Evolutionary conservation across 1,284 basidiomycete species (phyloP).

Genomic region (Golubevia sp.): DNA sequence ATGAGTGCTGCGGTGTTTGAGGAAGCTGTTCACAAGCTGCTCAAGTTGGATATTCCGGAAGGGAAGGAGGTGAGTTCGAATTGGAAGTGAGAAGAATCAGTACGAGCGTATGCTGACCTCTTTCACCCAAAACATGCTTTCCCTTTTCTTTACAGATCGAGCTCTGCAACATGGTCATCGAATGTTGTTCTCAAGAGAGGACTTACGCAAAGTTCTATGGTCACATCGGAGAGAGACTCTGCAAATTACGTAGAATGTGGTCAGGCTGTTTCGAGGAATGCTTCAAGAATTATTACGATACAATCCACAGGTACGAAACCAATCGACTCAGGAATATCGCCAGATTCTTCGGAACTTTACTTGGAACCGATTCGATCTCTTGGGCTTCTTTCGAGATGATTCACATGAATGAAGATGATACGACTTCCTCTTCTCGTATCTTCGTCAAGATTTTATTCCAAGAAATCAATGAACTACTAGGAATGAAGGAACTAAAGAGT

Average conservation of each 20-base stretch:
- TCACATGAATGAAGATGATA: slow-evolving; percentile 96
- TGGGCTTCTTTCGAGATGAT: slow-evolving; percentile 85
- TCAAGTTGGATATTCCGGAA: slow-evolving; percentile 88
- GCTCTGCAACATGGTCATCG: slow-evolving; percentile 96
- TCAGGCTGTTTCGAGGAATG: slow-evolving; percentile 84
- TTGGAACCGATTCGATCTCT: slow-evolving; percentile 77
- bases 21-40: slow-evolving; percentile 95
- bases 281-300: slow-evolving; percentile 89
- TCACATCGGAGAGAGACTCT: slow-evolving; percentile 91
- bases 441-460: slow-evolving; percentile 95
- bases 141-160: slow-evolving; percentile 71
- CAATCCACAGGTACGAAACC: slow-evolving; percentile 97
- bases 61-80: slow-evolving; percentile 79
- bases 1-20: slow-evolving; percentile 84
- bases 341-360: slow-evolving; percentile 88
- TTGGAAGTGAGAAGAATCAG: not conserved
- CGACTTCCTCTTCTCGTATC: slow-evolving; percentile 92
- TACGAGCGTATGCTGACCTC: not conserved
- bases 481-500: slow-evolving; percentile 68
- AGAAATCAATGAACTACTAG: slow-evolving; percentile 92
- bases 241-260: slow-evolving; percentile 93
- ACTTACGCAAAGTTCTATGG: slow-evolving; percentile 97
- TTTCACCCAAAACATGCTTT: too few relatives aligned
- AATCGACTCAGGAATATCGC: slow-evolving; percentile 96
- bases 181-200: slow-evolving; percentile 98